Percentiles rank a stretch among this genome's conserved stretches.
These are phyloP conservation scores for Penicillium corylophilum DNA, from an alignment of 2,329 filamentous ascomycete species.

Conservation along the genomic window DNA sequence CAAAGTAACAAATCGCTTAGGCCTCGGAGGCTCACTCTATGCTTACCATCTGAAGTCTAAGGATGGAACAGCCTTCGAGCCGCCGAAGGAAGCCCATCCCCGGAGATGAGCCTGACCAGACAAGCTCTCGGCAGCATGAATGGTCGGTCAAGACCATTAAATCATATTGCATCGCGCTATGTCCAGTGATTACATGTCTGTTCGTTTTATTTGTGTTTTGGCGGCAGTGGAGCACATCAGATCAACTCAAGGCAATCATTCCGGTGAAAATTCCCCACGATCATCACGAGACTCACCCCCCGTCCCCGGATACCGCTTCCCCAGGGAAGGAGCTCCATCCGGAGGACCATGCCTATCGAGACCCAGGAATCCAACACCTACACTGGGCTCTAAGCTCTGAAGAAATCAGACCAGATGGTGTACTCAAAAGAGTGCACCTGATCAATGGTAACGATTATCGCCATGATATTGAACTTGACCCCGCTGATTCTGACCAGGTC, in stretches of 20 bases:
- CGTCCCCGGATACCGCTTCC: neutral
- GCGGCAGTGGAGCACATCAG: neutral
- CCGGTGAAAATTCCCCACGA: neutral
- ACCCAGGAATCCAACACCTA: slow-evolving; percentile 32
- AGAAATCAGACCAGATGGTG: slow-evolving; percentile 49
- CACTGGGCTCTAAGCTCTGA: slow-evolving; percentile 46
- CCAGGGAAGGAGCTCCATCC: slow-evolving; percentile 41
- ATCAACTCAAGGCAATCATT: neutral
- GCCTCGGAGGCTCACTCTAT: neutral
- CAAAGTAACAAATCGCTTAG: neutral
- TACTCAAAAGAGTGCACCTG: slow-evolving; percentile 50
- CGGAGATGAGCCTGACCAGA: neutral
- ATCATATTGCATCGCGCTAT: neutral
- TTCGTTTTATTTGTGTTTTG: neutral
- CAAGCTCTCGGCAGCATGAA: neutral
- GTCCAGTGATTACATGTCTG: neutral
- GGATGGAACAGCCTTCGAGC: neutral
- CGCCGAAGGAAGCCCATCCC: neutral
- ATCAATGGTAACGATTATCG: slow-evolving; percentile 44
- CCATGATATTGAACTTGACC: neutral
- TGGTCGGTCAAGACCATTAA: neutral
- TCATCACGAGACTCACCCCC: neutral
- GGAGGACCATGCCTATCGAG: slow-evolving; percentile 42
- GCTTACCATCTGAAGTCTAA: neutral
- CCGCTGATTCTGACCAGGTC: slow-evolving; percentile 17